These are phyloP conservation scores for Chloranthus sessilifolius DNA, from an alignment of 164 flowering plant species.

Conservation along the genomic window DNA sequence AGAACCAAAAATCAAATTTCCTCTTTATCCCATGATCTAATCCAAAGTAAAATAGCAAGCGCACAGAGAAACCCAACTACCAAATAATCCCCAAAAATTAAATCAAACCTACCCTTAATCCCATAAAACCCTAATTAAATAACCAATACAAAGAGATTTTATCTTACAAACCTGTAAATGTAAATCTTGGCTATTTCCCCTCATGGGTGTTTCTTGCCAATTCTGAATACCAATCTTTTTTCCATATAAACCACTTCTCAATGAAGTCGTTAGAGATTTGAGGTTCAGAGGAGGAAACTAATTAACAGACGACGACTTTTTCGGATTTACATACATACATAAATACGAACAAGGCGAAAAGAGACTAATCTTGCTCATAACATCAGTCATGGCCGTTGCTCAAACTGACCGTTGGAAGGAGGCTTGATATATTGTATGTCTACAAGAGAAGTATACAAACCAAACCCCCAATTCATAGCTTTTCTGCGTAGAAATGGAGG, in stretches of 20 bases:
- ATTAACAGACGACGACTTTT: constrained; percentile 4
- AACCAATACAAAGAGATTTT: background rate
- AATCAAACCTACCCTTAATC: background rate
- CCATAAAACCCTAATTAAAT: background rate
- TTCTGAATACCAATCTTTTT: constrained; percentile 10
- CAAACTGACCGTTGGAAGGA: no score
- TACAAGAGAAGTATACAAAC: no score
- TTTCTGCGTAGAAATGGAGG: no score
- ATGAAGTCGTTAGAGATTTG: constrained; percentile 15
- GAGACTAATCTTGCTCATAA: constrained; percentile 23
- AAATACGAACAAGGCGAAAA: constrained; percentile 11
- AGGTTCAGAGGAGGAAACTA: constrained; percentile 15
- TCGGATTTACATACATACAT: constrained; percentile 11
- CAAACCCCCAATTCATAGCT: no score
- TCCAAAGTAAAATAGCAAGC: no score
- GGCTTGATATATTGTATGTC: no score
- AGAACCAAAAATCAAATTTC: no score
- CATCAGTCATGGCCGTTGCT: constrained; percentile 25
- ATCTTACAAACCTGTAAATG: constrained; percentile 24
- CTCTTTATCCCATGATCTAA: background rate
- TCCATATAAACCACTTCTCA: constrained; percentile 26
- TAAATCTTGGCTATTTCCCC: constrained; percentile 7
- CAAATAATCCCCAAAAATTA: background rate
- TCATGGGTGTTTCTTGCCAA: constrained; percentile 5
- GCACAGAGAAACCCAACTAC: background rate